phyloP scores from a whole-genome alignment of 2,329 filamentous ascomycete species.

The Pseudogymnoascus sp. region DNA sequence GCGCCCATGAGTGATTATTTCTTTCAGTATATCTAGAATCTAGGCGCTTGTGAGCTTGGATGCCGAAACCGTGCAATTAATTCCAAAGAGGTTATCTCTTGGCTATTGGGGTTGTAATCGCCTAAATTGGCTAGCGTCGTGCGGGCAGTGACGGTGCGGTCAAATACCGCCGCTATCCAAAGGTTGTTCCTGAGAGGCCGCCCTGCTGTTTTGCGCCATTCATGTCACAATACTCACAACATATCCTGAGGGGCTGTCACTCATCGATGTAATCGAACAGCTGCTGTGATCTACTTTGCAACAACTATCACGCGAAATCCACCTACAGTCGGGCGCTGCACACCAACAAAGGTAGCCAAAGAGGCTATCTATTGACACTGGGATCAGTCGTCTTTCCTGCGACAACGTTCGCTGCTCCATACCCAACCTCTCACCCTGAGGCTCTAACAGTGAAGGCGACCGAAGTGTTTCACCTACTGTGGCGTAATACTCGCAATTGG shows the following conservation, averaged over 20 bases:
- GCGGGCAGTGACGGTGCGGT: constrained; percentile 5
- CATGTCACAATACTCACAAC: constrained; percentile 4
- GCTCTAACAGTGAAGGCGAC: neutral
- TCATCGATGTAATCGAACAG: neutral
- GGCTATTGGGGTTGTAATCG: constrained; percentile 6
- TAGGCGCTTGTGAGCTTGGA: neutral
- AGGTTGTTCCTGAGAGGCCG: constrained; percentile 3
- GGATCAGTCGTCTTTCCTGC: neutral
- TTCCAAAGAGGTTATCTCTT: constrained; percentile 6
- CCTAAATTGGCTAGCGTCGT: constrained; percentile 6
- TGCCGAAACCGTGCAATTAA: neutral
- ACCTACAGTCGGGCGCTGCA: neutral
- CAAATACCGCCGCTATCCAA: constrained; percentile 3
- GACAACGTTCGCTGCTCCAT: neutral
- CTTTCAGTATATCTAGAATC: constrained; percentile 2
- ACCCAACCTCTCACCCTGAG: neutral
- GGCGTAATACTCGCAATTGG: neutral
- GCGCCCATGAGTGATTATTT: constrained; percentile 4
- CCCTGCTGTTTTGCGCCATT: constrained; percentile 3
- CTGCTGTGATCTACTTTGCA: neutral
- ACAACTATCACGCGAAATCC: neutral
- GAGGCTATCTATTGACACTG: neutral
- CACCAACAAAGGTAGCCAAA: neutral
- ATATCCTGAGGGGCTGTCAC: neutral
- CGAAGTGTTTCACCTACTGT: neutral